A percentile compares a stretch with the other conserved stretches of the same genome.
Evolutionary conservation across 2,329 filamentous ascomycete genomes (phyloP).

Genomic region (Hypoxylon sp.): DNA sequence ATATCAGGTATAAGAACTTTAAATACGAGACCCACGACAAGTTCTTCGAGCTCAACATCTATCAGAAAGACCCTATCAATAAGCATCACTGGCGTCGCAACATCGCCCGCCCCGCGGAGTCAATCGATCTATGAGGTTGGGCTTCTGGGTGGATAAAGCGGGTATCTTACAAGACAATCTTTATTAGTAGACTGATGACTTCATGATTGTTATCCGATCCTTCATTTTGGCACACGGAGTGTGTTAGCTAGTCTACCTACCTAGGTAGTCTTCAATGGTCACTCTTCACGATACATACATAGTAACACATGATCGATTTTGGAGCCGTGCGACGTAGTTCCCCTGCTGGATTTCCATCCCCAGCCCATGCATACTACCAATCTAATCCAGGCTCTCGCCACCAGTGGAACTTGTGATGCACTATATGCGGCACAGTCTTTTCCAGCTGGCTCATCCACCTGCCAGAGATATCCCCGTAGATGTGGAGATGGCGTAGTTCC

Average conservation of each 20-base stretch:
- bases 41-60: conserved; percentile 63
- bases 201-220: background rate
- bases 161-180: too few species aligned
- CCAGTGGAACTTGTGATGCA: conserved; percentile 42
- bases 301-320: background rate
- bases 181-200: too few species aligned
- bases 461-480: conserved; percentile 42
- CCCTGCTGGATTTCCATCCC: background rate
- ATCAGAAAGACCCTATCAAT: conserved; percentile 60
- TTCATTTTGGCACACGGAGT: background rate
- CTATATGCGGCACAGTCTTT: conserved; percentile 23
- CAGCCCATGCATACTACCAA: conserved; percentile 8
- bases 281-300: background rate
- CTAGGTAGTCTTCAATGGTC: background rate
- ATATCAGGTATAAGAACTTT: conserved; percentile 60
- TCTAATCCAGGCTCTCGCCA: conserved; percentile 45
- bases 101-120: conserved; percentile 54
- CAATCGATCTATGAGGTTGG: conserved; percentile 53
- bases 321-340: background rate
- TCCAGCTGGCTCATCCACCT: conserved; percentile 40
- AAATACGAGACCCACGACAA: conserved; percentile 57
- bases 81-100: conserved; percentile 59
- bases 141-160: background rate
- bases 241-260: background rate
- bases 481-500: conserved; percentile 34